A percentile compares a stretch with the other conserved stretches of the same genome.
Conservation (phyloP, 73 alveolate genomes). For the Paramecium sexaurelia region DNA sequence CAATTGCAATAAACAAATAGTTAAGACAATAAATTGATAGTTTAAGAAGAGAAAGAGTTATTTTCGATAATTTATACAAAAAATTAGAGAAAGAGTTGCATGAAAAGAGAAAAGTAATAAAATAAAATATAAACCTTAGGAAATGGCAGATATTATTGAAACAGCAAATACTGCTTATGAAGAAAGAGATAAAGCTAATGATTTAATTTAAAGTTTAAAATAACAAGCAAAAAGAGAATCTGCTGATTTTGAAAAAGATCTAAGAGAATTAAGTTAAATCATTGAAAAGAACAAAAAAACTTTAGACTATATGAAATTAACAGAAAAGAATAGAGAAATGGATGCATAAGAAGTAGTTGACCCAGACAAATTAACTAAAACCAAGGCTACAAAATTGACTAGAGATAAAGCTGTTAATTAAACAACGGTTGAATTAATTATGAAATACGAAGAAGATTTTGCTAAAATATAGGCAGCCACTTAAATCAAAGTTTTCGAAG, state of each 20-base stretch:
- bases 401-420: constrained; percentile 71
- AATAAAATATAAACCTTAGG: not conserved
- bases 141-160: constrained; percentile 89
- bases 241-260: constrained; percentile 87
- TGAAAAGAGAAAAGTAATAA: constrained; percentile 73
- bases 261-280: constrained; percentile 56
- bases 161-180: constrained; percentile 89
- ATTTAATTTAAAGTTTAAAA: constrained; percentile 87
- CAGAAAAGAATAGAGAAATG: constrained; percentile 72
- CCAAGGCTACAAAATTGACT: constrained; percentile 58
- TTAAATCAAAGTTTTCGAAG: constrained; percentile 85
- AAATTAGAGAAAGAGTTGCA: constrained; percentile 94
- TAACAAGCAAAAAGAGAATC: constrained; percentile 94
- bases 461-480: constrained; percentile 93
- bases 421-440: constrained; percentile 73
- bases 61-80: constrained; percentile 93
- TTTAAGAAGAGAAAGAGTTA: constrained; percentile 94
- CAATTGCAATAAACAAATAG: constrained; percentile 93
- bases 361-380: constrained; percentile 65
- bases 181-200: constrained; percentile 96
- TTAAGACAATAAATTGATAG: constrained; percentile 94
- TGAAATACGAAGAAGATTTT: constrained; percentile 90
- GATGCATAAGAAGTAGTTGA: constrained; percentile 4
- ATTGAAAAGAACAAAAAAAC: constrained; percentile 64
- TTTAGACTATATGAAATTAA: constrained; percentile 62